Base-by-base conservation (phyloP, 2,329 filamentous ascomycete genomes). In the Talaromyces sp. region DNA sequence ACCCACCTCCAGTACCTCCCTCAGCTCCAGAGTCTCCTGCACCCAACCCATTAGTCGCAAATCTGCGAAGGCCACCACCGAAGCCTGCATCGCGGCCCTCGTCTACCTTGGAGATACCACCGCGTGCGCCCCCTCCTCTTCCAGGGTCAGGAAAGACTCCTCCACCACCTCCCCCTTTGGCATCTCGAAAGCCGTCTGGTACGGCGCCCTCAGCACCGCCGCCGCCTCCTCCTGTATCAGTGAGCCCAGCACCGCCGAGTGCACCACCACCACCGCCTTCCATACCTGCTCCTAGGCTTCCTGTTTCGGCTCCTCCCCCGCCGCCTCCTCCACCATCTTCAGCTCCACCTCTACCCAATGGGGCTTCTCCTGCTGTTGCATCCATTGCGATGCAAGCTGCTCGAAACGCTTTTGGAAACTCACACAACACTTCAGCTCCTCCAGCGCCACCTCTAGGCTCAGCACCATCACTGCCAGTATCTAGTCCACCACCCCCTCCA, bases 41-140 rank as follows among this genome's bases (percentile, higher is more conserved):
- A 7, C 81, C 85, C 5, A 82, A 88, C 66, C 77, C 79, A 16
- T 69, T 82, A 66, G 73, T 81, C 70, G 83, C 86, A 35, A 85
- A 85, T 68, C 78, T 90, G 50, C 83, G 87, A 69, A 91, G 88
- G 76, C 80, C 81, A 48, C 82, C 81, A 52, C 78, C 78, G 59
- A 81, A 77, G 68, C 82, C 82, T 62, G 73, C 73, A 0, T 81
- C 81, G 48, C 82, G 90, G 68, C 87, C 90, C 2, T 77, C 82
- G 7, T 89, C 89, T 16, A 83, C 87, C 2, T 73, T 77, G 39
- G 81, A 83, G 47, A 71, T 78, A n/a, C 76, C 78, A 33, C 76
- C 78, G 41, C 84, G 85, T 70, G 89, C 88, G 63, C 92, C 92
- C 41, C 92, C 92, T 35, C 91, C 91, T 13, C 90, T 75, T 64